Base-by-base conservation (phyloP, 2,329 filamentous ascomycete genomes). In the Calonectria pauciramosa region DNA sequence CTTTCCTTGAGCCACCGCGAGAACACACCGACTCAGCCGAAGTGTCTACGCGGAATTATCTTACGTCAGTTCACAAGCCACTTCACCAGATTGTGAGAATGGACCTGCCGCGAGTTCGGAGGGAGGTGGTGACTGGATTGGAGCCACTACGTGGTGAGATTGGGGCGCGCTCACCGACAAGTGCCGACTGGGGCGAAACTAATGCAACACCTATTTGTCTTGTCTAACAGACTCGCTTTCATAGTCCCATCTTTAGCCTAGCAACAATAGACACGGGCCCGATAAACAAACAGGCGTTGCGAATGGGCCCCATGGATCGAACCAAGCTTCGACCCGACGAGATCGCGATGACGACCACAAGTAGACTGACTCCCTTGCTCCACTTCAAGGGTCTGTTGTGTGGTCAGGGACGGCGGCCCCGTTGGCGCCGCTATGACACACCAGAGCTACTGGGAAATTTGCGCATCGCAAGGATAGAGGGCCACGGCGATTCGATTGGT, bases 401-500 rank as follows among this genome's bases (percentile, higher is more conserved):
- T 51, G 68, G 60, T 54, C 56, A 68, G 52, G 51, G 44, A 44
- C 65, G 59, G 74, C 52, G 38, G 51, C 30, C 70, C 49, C 60
- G 49, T 74, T 68, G 49, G 38, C 34, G 71, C 76, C 69, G 70
- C 63, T 73, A 78, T 76, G 76, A 77, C 73, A 77, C 68, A 79
- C 66, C 65, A 68, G 56, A 44, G 20, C 56, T 59, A 69, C 60
- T 59, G 70, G 34, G 69, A 72, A 75, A 71, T 75, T 74, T 74
- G 66, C 52, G 59, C 60, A 76, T 76, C 71, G 70, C 72, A 76
- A 73, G 76, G 73, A 72, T 75, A 32, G 52, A 71, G 64, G 64
- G 63, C 34, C 51, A 74, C 54, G 59, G 16, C 44, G 74, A 76
- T 73, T 74, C 72, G 66, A 69, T 78, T 80, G 75, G 74, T 75